Evolutionary conservation across 108 stramenopile species (phyloP).

Genomic region (Asterionellopsis glacialis): DNA sequence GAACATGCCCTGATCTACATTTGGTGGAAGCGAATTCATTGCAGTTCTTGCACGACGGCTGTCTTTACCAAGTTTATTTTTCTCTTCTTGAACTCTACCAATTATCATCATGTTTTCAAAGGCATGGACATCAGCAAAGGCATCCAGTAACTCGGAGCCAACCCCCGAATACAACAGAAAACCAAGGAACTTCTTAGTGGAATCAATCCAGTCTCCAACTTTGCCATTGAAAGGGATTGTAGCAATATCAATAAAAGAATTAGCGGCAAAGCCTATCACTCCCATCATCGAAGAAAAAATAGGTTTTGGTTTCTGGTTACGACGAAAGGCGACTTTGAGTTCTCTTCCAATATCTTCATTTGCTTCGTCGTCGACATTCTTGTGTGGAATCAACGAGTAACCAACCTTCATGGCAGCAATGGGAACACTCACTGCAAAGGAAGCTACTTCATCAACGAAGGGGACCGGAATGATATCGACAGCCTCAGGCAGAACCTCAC

Average conservation of each 20-base stretch:
- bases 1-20: no score
- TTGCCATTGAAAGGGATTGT: slow-evolving; percentile 4
- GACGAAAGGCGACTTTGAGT: neutral
- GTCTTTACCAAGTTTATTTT: neutral
- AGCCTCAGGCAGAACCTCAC: neutral
- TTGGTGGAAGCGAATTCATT: no score
- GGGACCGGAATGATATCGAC: neutral
- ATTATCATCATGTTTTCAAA: neutral
- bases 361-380: neutral
- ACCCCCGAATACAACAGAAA: slow-evolving; percentile 3
- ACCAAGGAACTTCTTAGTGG: neutral
- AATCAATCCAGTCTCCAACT: slow-evolving; percentile 5
- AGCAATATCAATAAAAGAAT: neutral
- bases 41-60: neutral
- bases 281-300: neutral
- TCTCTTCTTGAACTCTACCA: neutral
- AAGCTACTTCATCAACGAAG: neutral
- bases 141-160: neutral
- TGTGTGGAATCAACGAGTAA: neutral
- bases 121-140: neutral
- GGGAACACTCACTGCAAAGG: neutral
- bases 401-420: neutral
- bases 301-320: neutral
- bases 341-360: neutral
- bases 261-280: slow-evolving; percentile 1